A percentile compares a stretch with the other conserved stretches of the same genome.
These are phyloP conservation scores for Pascua guehoae DNA, from an alignment of 1,284 basidiomycete genomes.

Conservation along the genomic window DNA sequence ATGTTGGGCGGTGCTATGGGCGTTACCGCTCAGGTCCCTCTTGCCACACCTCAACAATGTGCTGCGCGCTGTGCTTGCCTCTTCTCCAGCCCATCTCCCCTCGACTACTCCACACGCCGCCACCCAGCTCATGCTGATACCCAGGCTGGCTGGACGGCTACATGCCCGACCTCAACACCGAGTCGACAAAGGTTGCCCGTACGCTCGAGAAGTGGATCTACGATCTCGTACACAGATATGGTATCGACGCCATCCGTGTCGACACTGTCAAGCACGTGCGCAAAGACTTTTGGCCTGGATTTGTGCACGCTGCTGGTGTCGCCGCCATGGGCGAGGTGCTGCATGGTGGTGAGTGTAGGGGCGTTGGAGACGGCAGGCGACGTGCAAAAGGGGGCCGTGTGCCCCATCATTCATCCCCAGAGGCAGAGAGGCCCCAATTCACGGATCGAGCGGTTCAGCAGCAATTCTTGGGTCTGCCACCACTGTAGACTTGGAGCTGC, in stretches of 20 bases:
- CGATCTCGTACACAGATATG: slow-evolving; percentile 47
- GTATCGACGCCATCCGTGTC: slow-evolving; percentile 51
- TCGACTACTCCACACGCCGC: too few relatives aligned
- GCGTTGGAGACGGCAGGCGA: not conserved
- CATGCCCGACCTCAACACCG: slow-evolving; percentile 53
- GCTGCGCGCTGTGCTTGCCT: too few relatives aligned
- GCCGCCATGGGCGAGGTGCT: slow-evolving; percentile 53
- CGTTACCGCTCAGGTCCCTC: too few relatives aligned
- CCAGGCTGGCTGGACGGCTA: slow-evolving; percentile 49
- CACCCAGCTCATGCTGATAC: not conserved
- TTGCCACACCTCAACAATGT: too few relatives aligned
- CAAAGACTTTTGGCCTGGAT: slow-evolving; percentile 54
- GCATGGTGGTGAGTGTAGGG: slow-evolving; percentile 40
- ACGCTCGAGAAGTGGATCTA: slow-evolving; percentile 50
- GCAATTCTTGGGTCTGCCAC: too few relatives aligned
- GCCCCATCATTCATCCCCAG: too few relatives aligned
- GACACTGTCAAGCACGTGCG: slow-evolving; percentile 54
- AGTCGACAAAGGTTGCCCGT: slow-evolving; percentile 46
- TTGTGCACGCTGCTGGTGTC: slow-evolving; percentile 49
- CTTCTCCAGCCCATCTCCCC: too few relatives aligned
- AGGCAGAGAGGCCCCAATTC: too few relatives aligned
- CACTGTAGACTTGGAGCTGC: too few relatives aligned
- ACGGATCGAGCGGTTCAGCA: too few relatives aligned
- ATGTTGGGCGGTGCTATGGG: too few relatives aligned
- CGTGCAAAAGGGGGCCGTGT: not conserved